Evolutionary conservation across 257 asterid species (phyloP), one percentile per base, ranked within the genome.

Genomic region (Plantago major): DNA sequence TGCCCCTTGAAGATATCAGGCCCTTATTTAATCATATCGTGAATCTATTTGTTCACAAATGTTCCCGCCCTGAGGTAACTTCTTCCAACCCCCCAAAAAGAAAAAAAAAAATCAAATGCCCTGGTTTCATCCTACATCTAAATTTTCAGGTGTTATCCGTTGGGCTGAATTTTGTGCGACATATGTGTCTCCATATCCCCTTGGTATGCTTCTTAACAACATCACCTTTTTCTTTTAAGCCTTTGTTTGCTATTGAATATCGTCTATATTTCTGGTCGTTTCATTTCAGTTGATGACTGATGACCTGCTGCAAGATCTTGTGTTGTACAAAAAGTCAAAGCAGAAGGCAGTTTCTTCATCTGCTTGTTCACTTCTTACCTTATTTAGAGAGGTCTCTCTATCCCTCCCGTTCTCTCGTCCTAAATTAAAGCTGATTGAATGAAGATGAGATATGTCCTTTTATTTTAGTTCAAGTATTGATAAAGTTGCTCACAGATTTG

Each of bases 291-390:
- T 92, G 80, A 92, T 89, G 99, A 89, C 93, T 11, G 99, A 86
- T 74, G 97, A 89, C 58, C 70, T 92, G 82, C 88, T 92, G 58
- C 99, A 89, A 89, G 99, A 92, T 70, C 97, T 89, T 65, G 96
- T 89, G 61, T 61, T 89, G 53, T 92, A 92, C 64, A 80, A 77
- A 68, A 89, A 92, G 64, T 84, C 93, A 2, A 50, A 89, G 10
- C 96, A 89, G 82, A 89, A 89, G 78, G 74, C 95, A 28, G 90
- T 92, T 76, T 83, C 95, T 22, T 78, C 99, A 60, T 77, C 99
- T 54, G 94, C 95, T 40, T 95, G 97, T 45, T 74, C 97, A 19
- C 95, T 92, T 71, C 75, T 89, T 48, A 69, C 88, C 62, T 79
- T 92, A 57, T 92, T 92, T 64, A 82, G 97, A 78, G 96, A 84